Conservation (phyloP, 2,329 filamentous ascomycete species). For the Gliomastix tumulicola region DNA sequence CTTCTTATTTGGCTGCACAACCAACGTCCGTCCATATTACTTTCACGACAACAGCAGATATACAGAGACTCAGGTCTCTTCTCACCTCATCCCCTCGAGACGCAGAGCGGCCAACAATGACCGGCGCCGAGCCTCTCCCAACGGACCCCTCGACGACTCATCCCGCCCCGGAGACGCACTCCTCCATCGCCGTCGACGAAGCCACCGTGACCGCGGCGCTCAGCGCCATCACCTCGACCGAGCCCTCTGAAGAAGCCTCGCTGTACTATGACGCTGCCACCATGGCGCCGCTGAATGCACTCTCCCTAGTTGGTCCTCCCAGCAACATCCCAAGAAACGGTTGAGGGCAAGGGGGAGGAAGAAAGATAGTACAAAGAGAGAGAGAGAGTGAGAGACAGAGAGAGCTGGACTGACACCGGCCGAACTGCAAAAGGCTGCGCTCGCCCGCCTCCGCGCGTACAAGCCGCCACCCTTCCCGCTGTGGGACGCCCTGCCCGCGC, state of each 20-base stretch:
- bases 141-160: no score
- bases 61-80: no score
- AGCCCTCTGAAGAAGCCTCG: slow-evolving; percentile 20
- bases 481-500: slow-evolving; percentile 55
- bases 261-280: slow-evolving; percentile 50
- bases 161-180: no score
- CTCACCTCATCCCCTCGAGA: no score
- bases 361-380: no score
- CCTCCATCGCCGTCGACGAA: slow-evolving; percentile 12
- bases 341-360: no score
- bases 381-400: no score
- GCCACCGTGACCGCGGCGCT: slow-evolving; percentile 4
- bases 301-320: slow-evolving; percentile 50
- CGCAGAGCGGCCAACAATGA: slow-evolving; percentile 1
- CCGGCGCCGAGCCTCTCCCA: no score
- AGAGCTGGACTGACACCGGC: background rate
- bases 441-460: slow-evolving; percentile 55
- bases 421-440: slow-evolving; percentile 36
- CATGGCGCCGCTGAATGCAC: slow-evolving; percentile 49
- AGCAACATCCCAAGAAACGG: no score
- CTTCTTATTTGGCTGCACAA: no score
- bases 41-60: no score
- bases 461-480: slow-evolving; percentile 52
- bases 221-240: background rate
- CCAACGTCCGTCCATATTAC: no score